Percentiles rank a stretch among this genome's conserved stretches.
Evolutionary conservation across 768 basidiomycete genomes (phyloP).

Genomic region (Boletus reticulatus): DNA sequence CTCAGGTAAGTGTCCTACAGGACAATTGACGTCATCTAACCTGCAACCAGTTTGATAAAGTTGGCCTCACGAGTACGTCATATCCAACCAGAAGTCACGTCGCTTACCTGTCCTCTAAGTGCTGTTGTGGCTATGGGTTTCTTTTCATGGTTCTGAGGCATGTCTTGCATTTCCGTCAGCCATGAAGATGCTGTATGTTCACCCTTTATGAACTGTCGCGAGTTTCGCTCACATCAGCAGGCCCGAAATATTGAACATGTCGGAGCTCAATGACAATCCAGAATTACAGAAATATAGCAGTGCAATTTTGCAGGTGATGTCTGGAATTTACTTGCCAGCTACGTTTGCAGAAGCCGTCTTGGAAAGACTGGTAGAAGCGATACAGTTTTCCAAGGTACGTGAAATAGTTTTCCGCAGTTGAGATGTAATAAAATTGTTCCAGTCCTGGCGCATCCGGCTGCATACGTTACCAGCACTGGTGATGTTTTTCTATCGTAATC

Average conservation of each 20-base stretch:
- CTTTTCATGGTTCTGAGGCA: constrained; percentile 73
- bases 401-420: background rate
- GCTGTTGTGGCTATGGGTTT: constrained; percentile 77
- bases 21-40: constrained; percentile 10
- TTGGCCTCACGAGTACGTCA: constrained; percentile 71
- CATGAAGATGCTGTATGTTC: constrained; percentile 69
- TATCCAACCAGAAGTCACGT: background rate
- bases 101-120: constrained; percentile 43
- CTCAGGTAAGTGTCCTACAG: constrained; percentile 45
- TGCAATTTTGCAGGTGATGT: constrained; percentile 77
- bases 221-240: constrained; percentile 37
- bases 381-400: constrained; percentile 75
- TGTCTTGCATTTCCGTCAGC: constrained; percentile 75
- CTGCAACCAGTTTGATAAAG: constrained; percentile 73
- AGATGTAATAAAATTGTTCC: constrained; percentile 9
- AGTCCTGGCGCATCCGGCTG: constrained; percentile 91
- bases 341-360: constrained; percentile 62
- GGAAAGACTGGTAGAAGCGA: constrained; percentile 61
- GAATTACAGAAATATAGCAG: constrained; percentile 82
- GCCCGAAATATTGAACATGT: constrained; percentile 86
- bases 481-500: constrained; percentile 89
- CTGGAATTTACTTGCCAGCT: constrained; percentile 71
- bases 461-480: constrained; percentile 86
- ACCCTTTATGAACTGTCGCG: background rate
- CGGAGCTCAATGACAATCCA: constrained; percentile 82